Conservation (phyloP, 345 rosid species). For the Salix udensis region DNA sequence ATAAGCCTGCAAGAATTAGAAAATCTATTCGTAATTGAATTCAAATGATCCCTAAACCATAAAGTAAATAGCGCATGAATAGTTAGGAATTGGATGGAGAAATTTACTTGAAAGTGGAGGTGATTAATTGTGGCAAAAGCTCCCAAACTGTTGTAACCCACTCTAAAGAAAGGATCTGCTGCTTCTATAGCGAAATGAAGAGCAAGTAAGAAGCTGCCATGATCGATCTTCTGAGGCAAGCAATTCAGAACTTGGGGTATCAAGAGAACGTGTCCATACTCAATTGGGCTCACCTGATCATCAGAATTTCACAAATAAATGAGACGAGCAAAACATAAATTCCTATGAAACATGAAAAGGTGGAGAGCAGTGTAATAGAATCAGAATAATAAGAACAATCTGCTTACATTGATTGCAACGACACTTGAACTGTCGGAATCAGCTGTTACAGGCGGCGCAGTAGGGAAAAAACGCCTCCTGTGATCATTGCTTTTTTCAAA, state of each 20-base stretch:
- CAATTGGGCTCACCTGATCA: conserved; percentile 90
- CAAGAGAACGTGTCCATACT: conserved; percentile 89
- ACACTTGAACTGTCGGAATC: conserved; percentile 62
- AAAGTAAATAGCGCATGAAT: not conserved
- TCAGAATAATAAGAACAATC: not conserved
- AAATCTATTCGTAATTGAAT: not conserved
- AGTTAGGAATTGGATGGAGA: not conserved
- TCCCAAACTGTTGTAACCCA: conserved; percentile 96
- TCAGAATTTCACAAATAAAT: not conserved
- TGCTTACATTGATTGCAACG: conserved; percentile 88
- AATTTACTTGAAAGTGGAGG: conserved; percentile 90
- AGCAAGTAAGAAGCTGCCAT: conserved; percentile 72
- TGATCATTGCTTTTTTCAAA: conserved; percentile 73
- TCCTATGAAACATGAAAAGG: not conserved
- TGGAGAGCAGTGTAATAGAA: too few species aligned
- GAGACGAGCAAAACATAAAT: not conserved
- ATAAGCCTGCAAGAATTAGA: conserved; percentile 55
- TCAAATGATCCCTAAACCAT: not conserved
- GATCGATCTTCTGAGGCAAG: conserved; percentile 93
- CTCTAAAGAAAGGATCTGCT: conserved; percentile 67
- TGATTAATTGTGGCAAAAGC: conserved; percentile 98
- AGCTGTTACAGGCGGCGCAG: conserved; percentile 39
- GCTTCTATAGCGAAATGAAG: conserved; percentile 78
- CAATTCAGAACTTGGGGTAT: conserved; percentile 84
- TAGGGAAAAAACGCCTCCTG: conserved; percentile 52